phyloP scores from a whole-genome alignment of 2,329 filamentous ascomycete species.

The Hysterium pulicare region DNA sequence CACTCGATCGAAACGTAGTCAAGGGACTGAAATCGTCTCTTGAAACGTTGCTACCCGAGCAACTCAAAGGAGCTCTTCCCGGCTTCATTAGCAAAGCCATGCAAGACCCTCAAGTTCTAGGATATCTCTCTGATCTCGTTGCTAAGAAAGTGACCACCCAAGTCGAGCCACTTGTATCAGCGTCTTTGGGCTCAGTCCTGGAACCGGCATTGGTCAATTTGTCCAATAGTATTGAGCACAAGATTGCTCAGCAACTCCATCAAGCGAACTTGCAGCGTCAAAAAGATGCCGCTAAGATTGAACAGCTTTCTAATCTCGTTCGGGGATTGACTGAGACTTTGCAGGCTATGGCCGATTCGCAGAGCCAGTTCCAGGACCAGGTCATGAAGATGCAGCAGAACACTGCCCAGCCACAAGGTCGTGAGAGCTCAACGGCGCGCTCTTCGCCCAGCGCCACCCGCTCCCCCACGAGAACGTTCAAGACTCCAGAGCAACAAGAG shows the following conservation, averaged over 20 bases:
- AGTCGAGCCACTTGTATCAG: constrained; percentile 65
- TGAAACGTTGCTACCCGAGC: constrained; percentile 64
- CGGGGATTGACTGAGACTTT: constrained; percentile 66
- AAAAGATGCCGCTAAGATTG: constrained; percentile 63
- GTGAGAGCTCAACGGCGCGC: constrained; percentile 7
- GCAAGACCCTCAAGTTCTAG: constrained; percentile 70
- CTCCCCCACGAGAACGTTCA: constrained; percentile 41
- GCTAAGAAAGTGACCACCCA: constrained; percentile 62
- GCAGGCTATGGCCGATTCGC: constrained; percentile 64
- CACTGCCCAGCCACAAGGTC: constrained; percentile 28
- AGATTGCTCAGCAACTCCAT: constrained; percentile 50
- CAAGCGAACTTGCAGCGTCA: constrained; percentile 51
- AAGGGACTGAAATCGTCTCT: constrained; percentile 65
- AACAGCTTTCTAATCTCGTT: constrained; percentile 66
- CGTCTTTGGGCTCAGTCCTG: constrained; percentile 54
- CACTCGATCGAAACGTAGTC: constrained; percentile 69
- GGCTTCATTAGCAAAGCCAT: constrained; percentile 64
- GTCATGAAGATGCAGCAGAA: constrained; percentile 42
- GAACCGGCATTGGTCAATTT: constrained; percentile 65
- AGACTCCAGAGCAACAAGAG: constrained; percentile 54
- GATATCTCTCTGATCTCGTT: constrained; percentile 69
- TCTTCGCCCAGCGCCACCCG: constrained; percentile 29
- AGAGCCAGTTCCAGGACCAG: constrained; percentile 64
- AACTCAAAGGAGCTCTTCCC: constrained; percentile 69
- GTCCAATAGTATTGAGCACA: constrained; percentile 64